These are phyloP conservation scores for Incumbomyces delicatus DNA, from an alignment of 2,329 filamentous ascomycete species.

Conservation along the genomic window DNA sequence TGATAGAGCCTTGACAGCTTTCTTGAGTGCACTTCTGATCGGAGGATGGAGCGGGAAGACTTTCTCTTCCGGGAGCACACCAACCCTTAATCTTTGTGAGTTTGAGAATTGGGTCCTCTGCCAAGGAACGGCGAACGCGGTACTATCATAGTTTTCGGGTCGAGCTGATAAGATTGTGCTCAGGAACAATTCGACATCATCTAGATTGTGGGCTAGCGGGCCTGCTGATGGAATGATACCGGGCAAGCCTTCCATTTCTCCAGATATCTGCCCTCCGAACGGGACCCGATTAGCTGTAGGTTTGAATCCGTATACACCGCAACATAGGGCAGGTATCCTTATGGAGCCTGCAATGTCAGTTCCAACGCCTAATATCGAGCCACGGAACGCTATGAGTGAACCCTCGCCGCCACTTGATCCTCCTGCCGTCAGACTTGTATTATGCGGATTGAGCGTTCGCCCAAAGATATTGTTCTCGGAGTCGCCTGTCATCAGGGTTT, in stretches of 20 bases:
- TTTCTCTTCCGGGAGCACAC: slow-evolving; percentile 10
- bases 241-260: slow-evolving; percentile 12
- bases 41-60: slow-evolving; percentile 13
- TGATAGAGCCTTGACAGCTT: slow-evolving; percentile 13
- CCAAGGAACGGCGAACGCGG: slow-evolving; percentile 12
- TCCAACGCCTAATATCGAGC: slow-evolving; percentile 23
- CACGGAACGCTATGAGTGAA: slow-evolving; percentile 25
- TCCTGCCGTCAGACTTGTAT: slow-evolving; percentile 24
- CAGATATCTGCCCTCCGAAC: slow-evolving; percentile 9
- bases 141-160: slow-evolving; percentile 9
- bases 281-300: too few species aligned
- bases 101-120: slow-evolving; percentile 7
- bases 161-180: too few species aligned
- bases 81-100: slow-evolving; percentile 8
- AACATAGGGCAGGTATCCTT: slow-evolving; percentile 26
- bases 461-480: slow-evolving; percentile 34
- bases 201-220: slow-evolving; percentile 16
- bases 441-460: slow-evolving; percentile 31
- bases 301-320: too few species aligned
- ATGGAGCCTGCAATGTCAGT: slow-evolving; percentile 29
- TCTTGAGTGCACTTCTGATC: slow-evolving; percentile 9
- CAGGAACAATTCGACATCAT: slow-evolving; percentile 5
- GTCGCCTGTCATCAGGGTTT: slow-evolving; percentile 40
- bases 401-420: slow-evolving; percentile 31
- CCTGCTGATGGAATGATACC: slow-evolving; percentile 20